Conservation (phyloP, 192 early-diverging fungal genomes). For the Podila minutissima region DNA sequence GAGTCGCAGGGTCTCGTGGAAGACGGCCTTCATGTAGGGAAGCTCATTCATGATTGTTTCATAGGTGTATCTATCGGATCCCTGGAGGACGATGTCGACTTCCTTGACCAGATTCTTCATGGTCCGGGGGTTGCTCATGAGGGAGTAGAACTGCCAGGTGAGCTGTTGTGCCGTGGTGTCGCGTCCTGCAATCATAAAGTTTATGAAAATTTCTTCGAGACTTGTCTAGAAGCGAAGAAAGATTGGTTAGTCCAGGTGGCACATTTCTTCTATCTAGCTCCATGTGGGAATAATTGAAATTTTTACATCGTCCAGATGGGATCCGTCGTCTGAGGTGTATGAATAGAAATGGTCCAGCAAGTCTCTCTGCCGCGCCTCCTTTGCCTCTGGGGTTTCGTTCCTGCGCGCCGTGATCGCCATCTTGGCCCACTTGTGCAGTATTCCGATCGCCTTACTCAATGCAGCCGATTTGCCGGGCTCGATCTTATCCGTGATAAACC, state of each 20-base stretch:
- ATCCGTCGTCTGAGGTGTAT: slow-evolving; percentile 50
- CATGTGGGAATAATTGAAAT: background rate
- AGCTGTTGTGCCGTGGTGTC: slow-evolving; percentile 49
- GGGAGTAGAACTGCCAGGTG: slow-evolving; percentile 38
- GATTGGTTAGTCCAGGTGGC: too few relatives aligned
- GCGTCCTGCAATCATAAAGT: slow-evolving; percentile 54
- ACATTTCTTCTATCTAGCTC: background rate
- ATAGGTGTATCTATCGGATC: slow-evolving; percentile 6
- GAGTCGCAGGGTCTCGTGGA: slow-evolving; percentile 63
- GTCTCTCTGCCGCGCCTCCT: slow-evolving; percentile 22
- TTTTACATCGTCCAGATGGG: slow-evolving; percentile 30
- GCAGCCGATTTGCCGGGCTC: slow-evolving; percentile 12
- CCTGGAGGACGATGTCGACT: slow-evolving; percentile 20
- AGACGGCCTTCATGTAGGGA: slow-evolving; percentile 60
- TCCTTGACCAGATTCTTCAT: slow-evolving; percentile 40
- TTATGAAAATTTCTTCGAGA: slow-evolving; percentile 54
- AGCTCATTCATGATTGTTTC: slow-evolving; percentile 52
- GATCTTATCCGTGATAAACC: slow-evolving; percentile 45
- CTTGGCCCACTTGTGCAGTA: slow-evolving; percentile 36
- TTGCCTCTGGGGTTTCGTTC: slow-evolving; percentile 13
- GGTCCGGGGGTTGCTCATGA: slow-evolving; percentile 44
- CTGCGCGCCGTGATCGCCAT: slow-evolving; percentile 34
- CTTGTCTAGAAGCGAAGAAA: slow-evolving; percentile 10
- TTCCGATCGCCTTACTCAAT: slow-evolving; percentile 6
- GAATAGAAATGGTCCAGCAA: slow-evolving; percentile 58